These are phyloP conservation scores for Erigeron philadelphicus DNA, from an alignment of 140 eudicot species.

Conservation along the genomic window DNA sequence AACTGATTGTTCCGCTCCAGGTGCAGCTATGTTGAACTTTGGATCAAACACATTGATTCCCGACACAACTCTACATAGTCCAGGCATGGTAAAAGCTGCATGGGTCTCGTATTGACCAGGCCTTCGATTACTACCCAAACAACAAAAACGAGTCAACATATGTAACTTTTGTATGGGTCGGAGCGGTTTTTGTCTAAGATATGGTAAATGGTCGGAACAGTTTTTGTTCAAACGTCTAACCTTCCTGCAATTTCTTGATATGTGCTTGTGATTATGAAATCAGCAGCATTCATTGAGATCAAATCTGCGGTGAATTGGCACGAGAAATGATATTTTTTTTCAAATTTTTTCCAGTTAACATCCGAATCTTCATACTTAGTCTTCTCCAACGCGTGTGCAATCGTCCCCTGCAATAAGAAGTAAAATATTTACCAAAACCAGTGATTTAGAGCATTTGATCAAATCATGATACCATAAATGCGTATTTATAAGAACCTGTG, in stretches of 20 bases:
- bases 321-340: conserved; percentile 74
- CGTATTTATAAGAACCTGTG: conserved; percentile 39
- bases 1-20: conserved; percentile 83
- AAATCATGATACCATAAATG: background rate
- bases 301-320: conserved; percentile 86
- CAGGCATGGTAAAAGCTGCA: conserved; percentile 78
- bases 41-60: conserved; percentile 82
- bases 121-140: conserved; percentile 46
- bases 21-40: conserved; percentile 86
- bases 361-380: conserved; percentile 85
- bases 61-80: conserved; percentile 75
- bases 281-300: conserved; percentile 83
- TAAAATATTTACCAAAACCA: background rate
- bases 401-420: conserved; percentile 52
- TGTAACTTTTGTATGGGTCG: too few species aligned
- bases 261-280: conserved; percentile 82
- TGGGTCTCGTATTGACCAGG: conserved; percentile 86
- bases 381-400: conserved; percentile 91
- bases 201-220: too few species aligned
- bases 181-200: too few species aligned
- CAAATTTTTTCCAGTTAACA: conserved; percentile 68
- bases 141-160: background rate
- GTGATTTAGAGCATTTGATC: background rate
- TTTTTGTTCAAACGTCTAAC: conserved; percentile 31
- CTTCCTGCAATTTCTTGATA: conserved; percentile 97